Base-by-base conservation (phyloP, 805 yeast genomes). In the Cyberlindnera samutprakarnensis region DNA sequence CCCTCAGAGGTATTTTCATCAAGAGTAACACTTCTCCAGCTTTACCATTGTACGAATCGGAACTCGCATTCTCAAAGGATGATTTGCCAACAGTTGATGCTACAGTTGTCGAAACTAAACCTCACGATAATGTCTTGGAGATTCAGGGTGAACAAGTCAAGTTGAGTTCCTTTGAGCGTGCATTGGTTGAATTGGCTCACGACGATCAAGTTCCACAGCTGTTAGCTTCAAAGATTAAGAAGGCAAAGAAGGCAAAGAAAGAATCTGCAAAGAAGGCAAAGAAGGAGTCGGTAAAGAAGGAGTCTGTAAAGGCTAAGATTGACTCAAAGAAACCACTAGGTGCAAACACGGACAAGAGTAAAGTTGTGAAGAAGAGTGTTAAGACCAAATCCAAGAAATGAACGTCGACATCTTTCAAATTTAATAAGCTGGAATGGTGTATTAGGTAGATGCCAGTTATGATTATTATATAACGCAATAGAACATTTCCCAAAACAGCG, bases 121-220 rank as follows among this genome's bases (percentile, higher is more conserved):
- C 42, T 14, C 50, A 46, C 11, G 52, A 46, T 16, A 40, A 43
- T 6, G 15, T 18, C 19, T 17, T 16, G 7, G 29, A 28, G 11
- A 49, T 59, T 28, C 62, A 55, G 30, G 64, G 61, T 41, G 51
- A 52, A 13, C 64, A 57, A 24, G 62, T 67, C 38, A 66, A 66
- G 43, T 59, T 77, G 31, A 61, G 82, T 30, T 59, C 66, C 17
- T 81, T 82, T 56, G 94, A 83, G 44, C 72, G 72, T 52, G 86
- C 86, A 25, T 72, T 88, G 61, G 68, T 84, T 51, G 95, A 88
- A 64, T 83, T 87, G 44, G 80, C 81, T 35, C 80, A 78, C 46
- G 87, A 83, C 41, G 78, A 74, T 15, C 88, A 75, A 36, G 60
- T 78, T 36, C 62, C 70, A 26, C 66, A 71, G 46, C 63, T 81